Percentiles rank a stretch among this genome's conserved stretches.
Conservation (phyloP, 2,329 filamentous ascomycete species). For the Aspergillus sp. region DNA sequence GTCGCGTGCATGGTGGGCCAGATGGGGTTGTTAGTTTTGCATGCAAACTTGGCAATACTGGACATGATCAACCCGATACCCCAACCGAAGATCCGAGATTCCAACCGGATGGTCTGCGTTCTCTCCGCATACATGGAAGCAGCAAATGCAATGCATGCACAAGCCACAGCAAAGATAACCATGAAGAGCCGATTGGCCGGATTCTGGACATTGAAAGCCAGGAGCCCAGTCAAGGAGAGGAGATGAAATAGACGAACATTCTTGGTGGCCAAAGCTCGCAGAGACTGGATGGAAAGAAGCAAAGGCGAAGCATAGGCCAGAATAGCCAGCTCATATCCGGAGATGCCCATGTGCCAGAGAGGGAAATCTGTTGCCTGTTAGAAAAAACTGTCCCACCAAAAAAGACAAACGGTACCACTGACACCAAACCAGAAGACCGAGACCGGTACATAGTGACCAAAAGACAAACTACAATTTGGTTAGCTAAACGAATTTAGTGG, state of each 20-base stretch:
- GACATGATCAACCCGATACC: slow-evolving; percentile 74
- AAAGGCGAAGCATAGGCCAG: slow-evolving; percentile 76
- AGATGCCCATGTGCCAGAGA: slow-evolving; percentile 98
- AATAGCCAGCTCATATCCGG: slow-evolving; percentile 84
- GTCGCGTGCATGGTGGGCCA: slow-evolving; percentile 88
- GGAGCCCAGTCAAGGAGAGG: slow-evolving; percentile 66
- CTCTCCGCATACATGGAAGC: slow-evolving; percentile 74
- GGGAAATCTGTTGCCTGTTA: slow-evolving; percentile 62
- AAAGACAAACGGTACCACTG: slow-evolving; percentile 36
- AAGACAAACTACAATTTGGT: slow-evolving; percentile 63
- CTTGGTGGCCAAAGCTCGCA: slow-evolving; percentile 60
- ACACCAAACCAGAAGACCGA: slow-evolving; percentile 91
- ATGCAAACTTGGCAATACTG: slow-evolving; percentile 83
- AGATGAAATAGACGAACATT: slow-evolving; percentile 67
- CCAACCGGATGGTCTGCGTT: slow-evolving; percentile 63
- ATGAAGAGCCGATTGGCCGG: slow-evolving; percentile 70
- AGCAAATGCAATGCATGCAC: slow-evolving; percentile 75
- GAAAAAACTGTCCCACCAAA: background rate
- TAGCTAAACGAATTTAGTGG: too few species aligned
- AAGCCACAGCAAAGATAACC: slow-evolving; percentile 70
- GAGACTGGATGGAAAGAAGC: slow-evolving; percentile 60
- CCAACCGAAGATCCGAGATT: slow-evolving; percentile 74
- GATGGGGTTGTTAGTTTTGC: slow-evolving; percentile 88
- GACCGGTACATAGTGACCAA: slow-evolving; percentile 86
- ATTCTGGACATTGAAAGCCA: slow-evolving; percentile 66